A percentile compares a stretch with the other conserved stretches of the same genome.
Conservation (phyloP, 257 asterid species). For the Capsicum pubescens region DNA sequence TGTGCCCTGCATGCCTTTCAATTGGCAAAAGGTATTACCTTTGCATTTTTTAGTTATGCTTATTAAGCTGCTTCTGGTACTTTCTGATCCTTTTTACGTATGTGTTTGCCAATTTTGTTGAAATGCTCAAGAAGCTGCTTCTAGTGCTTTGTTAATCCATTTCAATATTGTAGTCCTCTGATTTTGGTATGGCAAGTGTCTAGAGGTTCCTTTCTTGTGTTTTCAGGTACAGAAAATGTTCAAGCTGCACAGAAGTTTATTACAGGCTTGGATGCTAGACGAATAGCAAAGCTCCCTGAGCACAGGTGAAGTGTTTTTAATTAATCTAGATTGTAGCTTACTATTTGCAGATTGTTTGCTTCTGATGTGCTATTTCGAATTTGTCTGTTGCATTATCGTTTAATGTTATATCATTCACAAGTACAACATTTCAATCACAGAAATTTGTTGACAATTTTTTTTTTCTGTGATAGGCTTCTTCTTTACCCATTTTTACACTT, state of each 20-base stretch:
- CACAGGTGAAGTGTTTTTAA: conserved; percentile 61
- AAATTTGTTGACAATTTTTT: too few species aligned
- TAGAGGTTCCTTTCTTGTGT: background rate
- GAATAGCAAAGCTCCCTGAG: conserved; percentile 92
- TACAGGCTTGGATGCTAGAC: conserved; percentile 97
- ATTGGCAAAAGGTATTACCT: conserved; percentile 67
- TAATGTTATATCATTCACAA: background rate
- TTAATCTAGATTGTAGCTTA: background rate
- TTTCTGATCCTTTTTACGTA: background rate
- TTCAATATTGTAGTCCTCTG: background rate
- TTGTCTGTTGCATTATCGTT: background rate
- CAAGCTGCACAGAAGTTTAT: conserved; percentile 93
- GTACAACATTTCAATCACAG: background rate
- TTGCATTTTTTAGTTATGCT: conserved; percentile 22
- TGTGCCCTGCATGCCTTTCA: conserved; percentile 89
- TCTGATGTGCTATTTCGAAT: conserved; percentile 11
- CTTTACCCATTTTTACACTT: background rate
- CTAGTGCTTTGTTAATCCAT: background rate
- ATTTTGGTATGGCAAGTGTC: background rate
- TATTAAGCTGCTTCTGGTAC: background rate
- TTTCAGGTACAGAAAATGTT: conserved; percentile 77
- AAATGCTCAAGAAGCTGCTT: background rate
- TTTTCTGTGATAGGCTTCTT: background rate
- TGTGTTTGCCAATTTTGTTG: background rate
- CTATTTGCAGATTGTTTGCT: conserved; percentile 17